These are phyloP conservation scores for Apiotrichum veenhuisii DNA, from an alignment of 1,284 basidiomycete species.

Conservation along the genomic window DNA sequence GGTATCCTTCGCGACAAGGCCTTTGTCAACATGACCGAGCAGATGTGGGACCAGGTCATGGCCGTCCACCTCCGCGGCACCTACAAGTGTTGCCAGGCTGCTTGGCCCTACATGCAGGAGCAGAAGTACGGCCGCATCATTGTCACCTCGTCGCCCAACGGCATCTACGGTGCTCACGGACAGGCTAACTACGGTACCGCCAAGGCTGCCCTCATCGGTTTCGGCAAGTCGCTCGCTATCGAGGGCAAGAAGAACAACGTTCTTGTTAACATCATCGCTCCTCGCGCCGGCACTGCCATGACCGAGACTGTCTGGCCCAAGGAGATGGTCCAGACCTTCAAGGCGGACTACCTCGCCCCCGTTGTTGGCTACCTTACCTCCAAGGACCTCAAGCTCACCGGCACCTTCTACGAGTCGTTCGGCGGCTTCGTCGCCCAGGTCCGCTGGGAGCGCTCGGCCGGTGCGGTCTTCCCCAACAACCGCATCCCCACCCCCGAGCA, in stretches of 20 bases:
- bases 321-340: slow-evolving; percentile 78
- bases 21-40: slow-evolving; percentile 80
- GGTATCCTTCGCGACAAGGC: slow-evolving; percentile 91
- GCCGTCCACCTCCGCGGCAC: slow-evolving; percentile 72
- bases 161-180: slow-evolving; percentile 93
- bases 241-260: slow-evolving; percentile 92
- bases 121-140: slow-evolving; percentile 97
- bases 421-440: slow-evolving; percentile 92
- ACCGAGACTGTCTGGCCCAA: slow-evolving; percentile 78
- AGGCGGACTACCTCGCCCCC: slow-evolving; percentile 85
- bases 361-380: slow-evolving; percentile 88
- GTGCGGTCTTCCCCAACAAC: slow-evolving; percentile 68
- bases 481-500: slow-evolving; percentile 71
- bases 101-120: slow-evolving; percentile 95
- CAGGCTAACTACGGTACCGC: slow-evolving; percentile 83
- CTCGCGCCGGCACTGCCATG: slow-evolving; percentile 88
- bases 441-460: slow-evolving; percentile 88
- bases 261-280: slow-evolving; percentile 81
- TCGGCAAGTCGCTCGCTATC: slow-evolving; percentile 83
- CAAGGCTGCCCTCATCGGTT: slow-evolving; percentile 87
- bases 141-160: slow-evolving; percentile 88
- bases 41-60: slow-evolving; percentile 92
- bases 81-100: slow-evolving; percentile 82
- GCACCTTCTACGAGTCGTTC: slow-evolving; percentile 78
- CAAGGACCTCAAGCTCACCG: slow-evolving; percentile 69